Base-by-base conservation (phyloP, 495 filamentous ascomycete species). In the Thermochaetoides thermophila region DNA sequence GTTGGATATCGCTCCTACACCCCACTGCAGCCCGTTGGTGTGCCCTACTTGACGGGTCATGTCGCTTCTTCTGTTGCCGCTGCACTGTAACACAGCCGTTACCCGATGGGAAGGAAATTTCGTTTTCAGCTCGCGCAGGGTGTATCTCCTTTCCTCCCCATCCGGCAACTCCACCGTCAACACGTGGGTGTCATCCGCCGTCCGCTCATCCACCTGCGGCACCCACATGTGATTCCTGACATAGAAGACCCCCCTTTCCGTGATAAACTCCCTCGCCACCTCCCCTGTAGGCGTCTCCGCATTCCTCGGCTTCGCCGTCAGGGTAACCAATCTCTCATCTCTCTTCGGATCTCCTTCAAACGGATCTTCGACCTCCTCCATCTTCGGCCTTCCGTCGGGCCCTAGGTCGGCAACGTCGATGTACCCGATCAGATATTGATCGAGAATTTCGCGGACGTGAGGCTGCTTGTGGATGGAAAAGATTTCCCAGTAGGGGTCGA, bases 151-250 rank as follows among this genome's bases (percentile, higher is more conserved):
- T n/a, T 46, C 56, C 17, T 64, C 57, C 17, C 74, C 71, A 37
- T 69, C 67, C 0, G 53, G 57, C 5, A 77, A 52, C 52, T 77
- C 71, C 19, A 75, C 42, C 4, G 56, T 60, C 5, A 78, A 37
- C 0, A 40, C 53, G 30, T 76, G 62, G n/a, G n/a, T n/a, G 7
- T 58, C 46, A 1, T 59, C 60, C 3, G 53, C 59, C 7, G 56
- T 39, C 5, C 22, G 32, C 19, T 45, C 29, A 10, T 54, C 50
- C 1, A 70, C 46, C 28, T 57, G 53, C 0, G 74, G 73, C 31
- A 76, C 73, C 62, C 69, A 66, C 50, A 74, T 65, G 50, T 78
- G 74, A 40, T 73, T 71, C 3, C 74, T 59, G 2, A 78, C 64
- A 41, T 76, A 78, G 45, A 74, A 74, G 4, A 70, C 38, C 7